These are phyloP conservation scores for Cystofilobasidium bisporidii DNA, from an alignment of 768 basidiomycete species.

Conservation along the genomic window DNA sequence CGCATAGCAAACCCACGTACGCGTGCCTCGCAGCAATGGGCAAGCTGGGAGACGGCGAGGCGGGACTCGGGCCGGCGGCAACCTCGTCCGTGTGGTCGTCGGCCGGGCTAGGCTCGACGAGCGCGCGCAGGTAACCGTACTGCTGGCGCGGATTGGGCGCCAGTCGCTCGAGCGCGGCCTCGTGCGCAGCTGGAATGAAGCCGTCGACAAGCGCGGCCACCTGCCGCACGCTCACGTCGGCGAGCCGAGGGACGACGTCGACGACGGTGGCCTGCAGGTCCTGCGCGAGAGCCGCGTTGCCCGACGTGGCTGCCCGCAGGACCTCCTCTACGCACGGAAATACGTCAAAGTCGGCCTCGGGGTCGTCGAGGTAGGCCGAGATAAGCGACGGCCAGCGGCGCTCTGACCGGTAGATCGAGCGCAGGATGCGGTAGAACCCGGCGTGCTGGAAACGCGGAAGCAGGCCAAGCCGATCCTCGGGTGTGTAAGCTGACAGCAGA, in stretches of 20 bases:
- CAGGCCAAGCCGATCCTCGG: constrained; percentile 59
- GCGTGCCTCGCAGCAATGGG: neutral
- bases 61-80: neutral
- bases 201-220: constrained; percentile 67
- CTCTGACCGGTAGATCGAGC: constrained; percentile 67
- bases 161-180: constrained; percentile 51
- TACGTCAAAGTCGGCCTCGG: constrained; percentile 49
- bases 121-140: constrained; percentile 64
- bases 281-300: constrained; percentile 46
- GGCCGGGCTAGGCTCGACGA: constrained; percentile 52
- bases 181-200: constrained; percentile 58
- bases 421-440: constrained; percentile 83
- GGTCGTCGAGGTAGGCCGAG: constrained; percentile 64
- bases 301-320: constrained; percentile 42
- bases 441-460: constrained; percentile 63
- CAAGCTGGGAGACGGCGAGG: neutral
- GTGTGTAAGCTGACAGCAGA: constrained; percentile 81
- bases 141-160: constrained; percentile 48
- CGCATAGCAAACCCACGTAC: constrained; percentile 66
- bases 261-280: constrained; percentile 52
- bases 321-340: constrained; percentile 60
- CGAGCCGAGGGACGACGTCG: constrained; percentile 55
- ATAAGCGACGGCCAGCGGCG: constrained; percentile 65
- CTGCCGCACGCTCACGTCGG: constrained; percentile 51
- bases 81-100: constrained; percentile 41